These are phyloP conservation scores for Endocalyx cinctus DNA, from an alignment of 2,329 filamentous ascomycete species.

Conservation along the genomic window DNA sequence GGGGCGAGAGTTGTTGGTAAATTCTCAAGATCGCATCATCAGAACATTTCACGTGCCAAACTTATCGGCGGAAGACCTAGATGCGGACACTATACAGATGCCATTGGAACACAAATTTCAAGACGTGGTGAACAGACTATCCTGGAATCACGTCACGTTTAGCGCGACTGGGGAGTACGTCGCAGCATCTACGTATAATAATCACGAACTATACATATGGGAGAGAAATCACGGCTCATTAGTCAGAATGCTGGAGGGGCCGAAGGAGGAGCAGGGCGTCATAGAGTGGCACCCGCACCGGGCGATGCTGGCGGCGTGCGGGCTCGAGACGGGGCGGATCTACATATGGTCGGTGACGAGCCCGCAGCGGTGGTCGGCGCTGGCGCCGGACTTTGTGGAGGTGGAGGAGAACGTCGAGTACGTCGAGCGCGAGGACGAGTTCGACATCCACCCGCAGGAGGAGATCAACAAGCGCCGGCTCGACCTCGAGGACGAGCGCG, in stretches of 20 bases:
- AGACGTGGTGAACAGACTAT: slow-evolving; percentile 89
- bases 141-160: slow-evolving; percentile 97
- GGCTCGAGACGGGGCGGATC: slow-evolving; percentile 86
- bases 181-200: slow-evolving; percentile 94
- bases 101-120: slow-evolving; percentile 97
- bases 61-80: slow-evolving; percentile 61
- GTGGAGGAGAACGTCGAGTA: slow-evolving; percentile 99
- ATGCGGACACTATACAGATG: slow-evolving; percentile 80
- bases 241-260: slow-evolving; percentile 94
- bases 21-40: slow-evolving; percentile 92
- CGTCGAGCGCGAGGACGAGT: slow-evolving; percentile 91
- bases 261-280: slow-evolving; percentile 91
- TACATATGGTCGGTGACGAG: slow-evolving; percentile 96
- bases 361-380: slow-evolving; percentile 93
- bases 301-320: slow-evolving; percentile 84
- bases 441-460: slow-evolving; percentile 93
- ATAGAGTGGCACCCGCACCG: slow-evolving; percentile 95
- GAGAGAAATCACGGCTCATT: slow-evolving; percentile 89
- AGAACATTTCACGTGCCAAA: slow-evolving; percentile 88
- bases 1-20: slow-evolving; percentile 45
- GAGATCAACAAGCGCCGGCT: slow-evolving; percentile 88
- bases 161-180: slow-evolving; percentile 94
- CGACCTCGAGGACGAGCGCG: slow-evolving; percentile 87
- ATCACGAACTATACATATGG: slow-evolving; percentile 98
- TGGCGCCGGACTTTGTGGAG: slow-evolving; percentile 94